Conservation (phyloP, 805 yeast genomes). For the Metschnikowia sp. region DNA sequence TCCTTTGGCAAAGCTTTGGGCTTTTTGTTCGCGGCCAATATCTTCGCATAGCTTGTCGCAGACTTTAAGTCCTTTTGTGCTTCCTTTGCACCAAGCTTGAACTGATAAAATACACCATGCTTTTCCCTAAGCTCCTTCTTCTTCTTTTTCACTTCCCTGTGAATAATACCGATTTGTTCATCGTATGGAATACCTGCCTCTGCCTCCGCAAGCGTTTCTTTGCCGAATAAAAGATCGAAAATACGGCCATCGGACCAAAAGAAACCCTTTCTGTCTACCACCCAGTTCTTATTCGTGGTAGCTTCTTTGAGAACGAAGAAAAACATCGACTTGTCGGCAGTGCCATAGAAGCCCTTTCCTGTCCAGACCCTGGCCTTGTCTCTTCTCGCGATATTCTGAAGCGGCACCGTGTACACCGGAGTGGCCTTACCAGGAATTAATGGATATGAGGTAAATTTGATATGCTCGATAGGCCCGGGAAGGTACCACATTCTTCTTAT, state of each 20-base stretch:
- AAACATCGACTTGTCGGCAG: constrained; percentile 69
- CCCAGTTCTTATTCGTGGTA: constrained; percentile 55
- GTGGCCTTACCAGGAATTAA: constrained; percentile 71
- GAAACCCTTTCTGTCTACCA: constrained; percentile 81
- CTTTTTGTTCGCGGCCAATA: constrained; percentile 6
- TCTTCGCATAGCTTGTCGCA: constrained; percentile 23
- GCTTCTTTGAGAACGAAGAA: constrained; percentile 67
- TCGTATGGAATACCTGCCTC: constrained; percentile 67
- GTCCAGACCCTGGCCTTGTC: constrained; percentile 72
- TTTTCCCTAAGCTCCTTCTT: constrained; percentile 49
- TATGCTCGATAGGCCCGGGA: constrained; percentile 55
- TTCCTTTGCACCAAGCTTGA: constrained; percentile 41
- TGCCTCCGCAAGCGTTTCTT: constrained; percentile 72
- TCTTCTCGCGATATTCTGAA: constrained; percentile 52
- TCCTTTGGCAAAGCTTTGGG: constrained; percentile 14
- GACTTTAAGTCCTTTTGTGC: constrained; percentile 26
- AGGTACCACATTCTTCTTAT: constrained; percentile 74
- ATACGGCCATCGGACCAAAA: constrained; percentile 93
- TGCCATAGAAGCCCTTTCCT: constrained; percentile 85
- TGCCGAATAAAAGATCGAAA: constrained; percentile 76
- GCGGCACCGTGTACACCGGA: constrained; percentile 67
- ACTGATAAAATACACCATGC: constrained; percentile 59
- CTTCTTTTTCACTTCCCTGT: constrained; percentile 46
- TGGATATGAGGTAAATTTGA: constrained; percentile 73
- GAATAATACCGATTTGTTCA: constrained; percentile 50